Percentiles rank a stretch among this genome's conserved stretches.
phyloP scores from a whole-genome alignment of 345 rosid species.

The Limnanthes douglasii region DNA sequence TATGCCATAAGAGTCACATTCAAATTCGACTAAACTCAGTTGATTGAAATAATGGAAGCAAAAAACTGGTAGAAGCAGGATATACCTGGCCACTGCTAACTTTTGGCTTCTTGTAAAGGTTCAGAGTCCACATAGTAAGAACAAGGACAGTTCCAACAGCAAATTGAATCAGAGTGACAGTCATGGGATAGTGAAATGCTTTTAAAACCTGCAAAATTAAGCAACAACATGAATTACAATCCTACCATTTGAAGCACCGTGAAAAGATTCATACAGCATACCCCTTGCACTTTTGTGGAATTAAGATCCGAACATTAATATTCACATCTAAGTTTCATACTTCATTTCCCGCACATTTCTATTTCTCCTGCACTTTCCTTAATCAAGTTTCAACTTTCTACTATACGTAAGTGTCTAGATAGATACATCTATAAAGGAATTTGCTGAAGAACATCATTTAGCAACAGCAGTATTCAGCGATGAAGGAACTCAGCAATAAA shows the following conservation, averaged over 20 bases:
- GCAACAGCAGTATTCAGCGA: no score
- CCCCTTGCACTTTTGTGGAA: no score
- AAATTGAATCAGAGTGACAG: slow-evolving; percentile 57
- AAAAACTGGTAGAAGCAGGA: neutral
- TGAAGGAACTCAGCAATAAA: no score
- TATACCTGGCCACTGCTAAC: slow-evolving; percentile 48
- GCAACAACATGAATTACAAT: slow-evolving; percentile 2
- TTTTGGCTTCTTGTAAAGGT: slow-evolving; percentile 69
- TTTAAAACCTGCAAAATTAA: slow-evolving; percentile 60
- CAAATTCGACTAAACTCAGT: no score
- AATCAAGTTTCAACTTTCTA: no score
- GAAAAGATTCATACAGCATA: no score
- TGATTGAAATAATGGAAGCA: no score
- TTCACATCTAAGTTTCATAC: neutral
- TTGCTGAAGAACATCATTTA: no score
- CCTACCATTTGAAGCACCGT: no score
- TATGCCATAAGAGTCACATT: slow-evolving; percentile 5
- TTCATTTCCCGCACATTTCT: neutral
- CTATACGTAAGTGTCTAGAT: no score
- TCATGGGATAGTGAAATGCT: slow-evolving; percentile 58
- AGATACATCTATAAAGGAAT: no score
- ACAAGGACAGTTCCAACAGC: slow-evolving; percentile 74
- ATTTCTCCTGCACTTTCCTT: neutral
- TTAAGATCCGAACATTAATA: no score
- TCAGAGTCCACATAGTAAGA: slow-evolving; percentile 63